Conservation (phyloP, 306 rosid genomes). For the Cicer chorassanicum region DNA sequence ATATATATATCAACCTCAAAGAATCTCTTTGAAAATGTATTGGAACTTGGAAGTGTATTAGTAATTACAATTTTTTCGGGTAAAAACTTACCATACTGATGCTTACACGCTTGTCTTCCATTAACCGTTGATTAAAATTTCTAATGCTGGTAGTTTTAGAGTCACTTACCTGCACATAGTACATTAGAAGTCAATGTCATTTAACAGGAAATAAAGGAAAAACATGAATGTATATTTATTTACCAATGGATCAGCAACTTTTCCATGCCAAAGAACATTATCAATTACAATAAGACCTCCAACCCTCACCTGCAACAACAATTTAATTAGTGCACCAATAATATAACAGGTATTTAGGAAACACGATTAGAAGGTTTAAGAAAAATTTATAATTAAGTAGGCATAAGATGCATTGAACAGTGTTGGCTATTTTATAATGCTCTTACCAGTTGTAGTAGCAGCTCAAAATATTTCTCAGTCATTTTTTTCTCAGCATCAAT, state of each 20-base stretch:
- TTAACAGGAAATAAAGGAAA: constrained; percentile 28
- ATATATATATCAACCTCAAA: constrained; percentile 20
- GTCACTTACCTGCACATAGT: constrained; percentile 70
- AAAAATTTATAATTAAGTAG: constrained; percentile 17
- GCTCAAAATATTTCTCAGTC: constrained; percentile 78
- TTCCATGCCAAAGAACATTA: constrained; percentile 97
- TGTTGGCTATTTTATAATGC: constrained; percentile 19
- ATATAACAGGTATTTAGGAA: constrained; percentile 14
- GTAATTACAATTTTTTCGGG: background rate
- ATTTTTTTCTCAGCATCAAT: constrained; percentile 94
- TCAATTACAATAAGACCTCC: constrained; percentile 90
- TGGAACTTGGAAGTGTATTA: constrained; percentile 11
- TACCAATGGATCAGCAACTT: constrained; percentile 88
- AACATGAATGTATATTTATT: constrained; percentile 30
- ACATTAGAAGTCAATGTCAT: constrained; percentile 35
- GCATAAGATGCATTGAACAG: background rate
- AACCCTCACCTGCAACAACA: constrained; percentile 69
- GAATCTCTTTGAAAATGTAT: constrained; percentile 22
- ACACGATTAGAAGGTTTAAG: background rate
- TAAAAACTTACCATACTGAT: constrained; percentile 74
- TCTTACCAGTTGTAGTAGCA: constrained; percentile 79
- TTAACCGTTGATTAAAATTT: constrained; percentile 61
- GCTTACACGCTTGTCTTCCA: constrained; percentile 81
- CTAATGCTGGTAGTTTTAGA: constrained; percentile 77
- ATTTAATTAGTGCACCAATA: constrained; percentile 12